Conservation (phyloP, 2,329 filamentous ascomycete species). For the Aspergillus sp. region DNA sequence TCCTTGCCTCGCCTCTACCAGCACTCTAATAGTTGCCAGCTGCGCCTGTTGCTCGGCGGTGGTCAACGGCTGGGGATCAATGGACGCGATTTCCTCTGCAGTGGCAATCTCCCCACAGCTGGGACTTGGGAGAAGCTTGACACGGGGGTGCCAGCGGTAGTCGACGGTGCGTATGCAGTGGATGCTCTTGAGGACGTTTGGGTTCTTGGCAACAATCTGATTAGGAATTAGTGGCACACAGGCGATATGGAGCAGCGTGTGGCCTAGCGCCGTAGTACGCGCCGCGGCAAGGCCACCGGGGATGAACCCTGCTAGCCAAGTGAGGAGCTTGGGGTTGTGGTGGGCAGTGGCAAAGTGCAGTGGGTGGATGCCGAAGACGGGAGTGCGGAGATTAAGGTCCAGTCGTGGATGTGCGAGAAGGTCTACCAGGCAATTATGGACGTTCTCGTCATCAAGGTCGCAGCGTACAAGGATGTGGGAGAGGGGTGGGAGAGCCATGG, state of each 20-base stretch:
- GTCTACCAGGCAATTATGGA: slow-evolving; percentile 12
- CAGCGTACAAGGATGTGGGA: slow-evolving; percentile 20
- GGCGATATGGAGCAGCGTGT: slow-evolving; percentile 17
- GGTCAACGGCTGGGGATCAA: slow-evolving; percentile 3
- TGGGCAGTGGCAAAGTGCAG: slow-evolving; percentile 17
- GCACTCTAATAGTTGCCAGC: slow-evolving; percentile 5
- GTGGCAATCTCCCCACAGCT: not conserved
- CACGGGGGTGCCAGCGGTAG: not conserved
- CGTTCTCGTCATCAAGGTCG: slow-evolving; percentile 3
- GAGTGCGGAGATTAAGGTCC: slow-evolving; percentile 10
- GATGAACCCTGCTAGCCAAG: slow-evolving; percentile 10
- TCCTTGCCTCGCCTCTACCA: not conserved
- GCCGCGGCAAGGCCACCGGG: slow-evolving; percentile 4
- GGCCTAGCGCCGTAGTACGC: slow-evolving; percentile 5
- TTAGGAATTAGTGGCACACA: slow-evolving; percentile 2
- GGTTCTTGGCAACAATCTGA: not conserved
- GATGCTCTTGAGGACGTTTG: slow-evolving; percentile 8
- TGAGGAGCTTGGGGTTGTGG: slow-evolving; percentile 13
- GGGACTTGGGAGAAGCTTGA: slow-evolving; percentile 10
- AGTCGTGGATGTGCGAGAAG: slow-evolving; percentile 13
- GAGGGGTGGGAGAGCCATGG: slow-evolving; percentile 21
- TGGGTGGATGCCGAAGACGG: slow-evolving; percentile 11
- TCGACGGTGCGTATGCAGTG: slow-evolving; percentile 10
- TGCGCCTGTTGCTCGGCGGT: slow-evolving; percentile 14
- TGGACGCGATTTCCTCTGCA: not conserved